Evolutionary conservation across 1,284 basidiomycete genomes (phyloP).

Genomic region (Heterobasidion occidentale): DNA sequence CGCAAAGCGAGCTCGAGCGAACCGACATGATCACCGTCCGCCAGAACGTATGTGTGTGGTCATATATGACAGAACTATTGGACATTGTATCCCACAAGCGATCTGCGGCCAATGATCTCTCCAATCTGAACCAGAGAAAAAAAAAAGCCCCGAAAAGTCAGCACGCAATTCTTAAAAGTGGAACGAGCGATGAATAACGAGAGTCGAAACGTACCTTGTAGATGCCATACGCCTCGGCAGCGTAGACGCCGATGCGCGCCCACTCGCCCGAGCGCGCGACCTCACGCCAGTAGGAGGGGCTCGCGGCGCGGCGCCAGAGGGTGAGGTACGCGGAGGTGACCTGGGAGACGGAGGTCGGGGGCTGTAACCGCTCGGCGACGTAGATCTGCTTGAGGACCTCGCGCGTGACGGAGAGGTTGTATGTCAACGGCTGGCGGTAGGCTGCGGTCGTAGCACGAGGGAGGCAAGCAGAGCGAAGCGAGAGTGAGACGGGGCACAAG

Average conservation of each 20-base stretch:
- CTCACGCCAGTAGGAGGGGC: slow-evolving; percentile 64
- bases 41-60: not conserved
- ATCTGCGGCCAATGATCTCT: slow-evolving; percentile 83
- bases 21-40: no score
- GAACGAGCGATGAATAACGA: not conserved
- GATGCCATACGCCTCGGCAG: slow-evolving; percentile 82
- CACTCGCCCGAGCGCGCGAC: slow-evolving; percentile 70
- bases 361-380: slow-evolving; percentile 79
- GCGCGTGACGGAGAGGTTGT: slow-evolving; percentile 79
- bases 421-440: slow-evolving; percentile 76
- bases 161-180: not conserved
- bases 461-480: not conserved
- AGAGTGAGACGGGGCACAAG: not conserved
- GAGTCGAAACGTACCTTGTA: slow-evolving; percentile 53
- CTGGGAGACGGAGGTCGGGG: slow-evolving; percentile 62
- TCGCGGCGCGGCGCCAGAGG: slow-evolving; percentile 63
- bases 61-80: slow-evolving; percentile 32
- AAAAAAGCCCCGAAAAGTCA: not conserved
- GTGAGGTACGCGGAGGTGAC: slow-evolving; percentile 68
- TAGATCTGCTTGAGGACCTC: slow-evolving; percentile 91
- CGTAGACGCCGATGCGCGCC: slow-evolving; percentile 77
- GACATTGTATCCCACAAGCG: slow-evolving; percentile 78
- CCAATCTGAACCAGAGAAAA: slow-evolving; percentile 56
- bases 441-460: slow-evolving; percentile 34
- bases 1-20: no score